Base-by-base conservation (phyloP, 2,329 filamentous ascomycete species). In the Calonectria pseudoturangicola region DNA sequence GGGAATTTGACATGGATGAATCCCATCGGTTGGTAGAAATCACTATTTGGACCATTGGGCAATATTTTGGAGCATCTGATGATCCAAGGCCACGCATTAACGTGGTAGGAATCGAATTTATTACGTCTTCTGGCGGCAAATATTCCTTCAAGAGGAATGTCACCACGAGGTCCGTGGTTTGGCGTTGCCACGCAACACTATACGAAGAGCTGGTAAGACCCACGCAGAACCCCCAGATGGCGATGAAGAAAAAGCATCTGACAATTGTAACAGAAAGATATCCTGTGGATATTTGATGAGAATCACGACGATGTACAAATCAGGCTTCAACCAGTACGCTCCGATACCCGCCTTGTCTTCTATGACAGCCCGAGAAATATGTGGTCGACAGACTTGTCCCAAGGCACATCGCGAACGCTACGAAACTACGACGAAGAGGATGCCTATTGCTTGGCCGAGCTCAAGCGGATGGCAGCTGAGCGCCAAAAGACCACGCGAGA, bases 121-220 rank as follows among this genome's bases (percentile, higher is more conserved):
- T 50, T 27, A n/a, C n/a, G 9, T 50, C 47, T 15, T 50, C 47
- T 27, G 47, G 47, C 3, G 12, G 15, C 8, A 27, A 15, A 21
- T 15, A 50, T 12, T 27, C 7, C 6, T 50, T 50, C 27, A 13
- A 27, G 21, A 27, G 2, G 10, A 4, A 4, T 5, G 21, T 27
- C 25, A 27, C 47, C 10, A 21, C 27, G 4, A 3, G 6, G 3
- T 13, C 13, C 16, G 12, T 15, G 13, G 21, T 27, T 27, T 27
- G 16, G n/a, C 7, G 25, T 15, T 16, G 3, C 21, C 21, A 10
- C 2, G 21, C 2, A 50, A 50, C 21, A 15, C 12, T 21, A 50
- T 50, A 27, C 15, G 47, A 50, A 16, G 47, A 50, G 12, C 47
- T 50, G 47, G 47, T 50, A 50, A 50, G 47, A 50, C 10, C 16